Evolutionary conservation across 179 eudicot species (phyloP).

Genomic region (Drosera spatulata): DNA sequence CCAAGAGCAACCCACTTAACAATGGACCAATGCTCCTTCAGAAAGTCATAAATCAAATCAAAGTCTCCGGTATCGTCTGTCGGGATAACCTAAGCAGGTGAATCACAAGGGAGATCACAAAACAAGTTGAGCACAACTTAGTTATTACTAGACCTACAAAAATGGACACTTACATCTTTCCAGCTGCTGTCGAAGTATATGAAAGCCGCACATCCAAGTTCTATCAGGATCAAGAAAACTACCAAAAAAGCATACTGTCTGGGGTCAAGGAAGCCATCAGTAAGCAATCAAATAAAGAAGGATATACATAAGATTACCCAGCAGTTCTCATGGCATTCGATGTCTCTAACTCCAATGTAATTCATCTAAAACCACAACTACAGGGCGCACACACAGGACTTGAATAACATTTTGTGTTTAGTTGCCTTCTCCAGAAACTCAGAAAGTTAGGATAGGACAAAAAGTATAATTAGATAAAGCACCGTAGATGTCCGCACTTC

Average conservation of each 20-base stretch:
- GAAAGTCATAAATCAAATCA: constrained; percentile 55
- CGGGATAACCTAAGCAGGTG: constrained; percentile 53
- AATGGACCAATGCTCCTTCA: constrained; percentile 63
- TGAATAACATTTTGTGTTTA: no score
- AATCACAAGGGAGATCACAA: constrained; percentile 3
- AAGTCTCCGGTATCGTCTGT: constrained; percentile 80
- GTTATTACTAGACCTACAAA: constrained; percentile 3
- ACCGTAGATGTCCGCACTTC: no score
- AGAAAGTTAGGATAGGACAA: no score
- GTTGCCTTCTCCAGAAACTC: no score
- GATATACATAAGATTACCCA: no score
- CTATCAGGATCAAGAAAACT: constrained; percentile 70
- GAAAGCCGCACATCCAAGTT: constrained; percentile 80
- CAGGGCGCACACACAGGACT: no score
- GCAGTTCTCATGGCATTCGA: no score
- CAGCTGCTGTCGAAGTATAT: constrained; percentile 74
- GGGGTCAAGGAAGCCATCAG: constrained; percentile 35
- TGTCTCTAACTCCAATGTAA: no score
- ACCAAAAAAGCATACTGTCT: constrained; percentile 66
- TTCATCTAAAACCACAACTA: no score
- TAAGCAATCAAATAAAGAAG: neutral
- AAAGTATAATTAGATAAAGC: no score
- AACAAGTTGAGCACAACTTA: neutral
- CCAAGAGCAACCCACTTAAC: constrained; percentile 91
- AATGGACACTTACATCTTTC: constrained; percentile 47